Evolutionary conservation across 768 basidiomycete species (phyloP).

Genomic region (Psilocybe azurescens): DNA sequence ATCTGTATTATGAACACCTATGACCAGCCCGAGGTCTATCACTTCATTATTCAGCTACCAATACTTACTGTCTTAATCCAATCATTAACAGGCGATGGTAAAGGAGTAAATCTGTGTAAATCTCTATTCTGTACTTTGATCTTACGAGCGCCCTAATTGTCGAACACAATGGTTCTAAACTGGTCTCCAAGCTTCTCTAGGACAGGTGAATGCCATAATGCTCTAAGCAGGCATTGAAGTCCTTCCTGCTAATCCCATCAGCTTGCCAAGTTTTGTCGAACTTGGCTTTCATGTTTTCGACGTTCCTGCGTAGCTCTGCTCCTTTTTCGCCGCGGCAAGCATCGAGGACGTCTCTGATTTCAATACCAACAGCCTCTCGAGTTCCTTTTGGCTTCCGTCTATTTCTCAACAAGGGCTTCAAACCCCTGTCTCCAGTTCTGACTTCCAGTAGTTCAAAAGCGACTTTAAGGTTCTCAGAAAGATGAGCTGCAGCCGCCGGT

Average conservation of each 20-base stretch:
- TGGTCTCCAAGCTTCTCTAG: not conserved
- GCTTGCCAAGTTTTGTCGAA: slow-evolving; percentile 7
- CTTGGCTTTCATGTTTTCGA: not conserved
- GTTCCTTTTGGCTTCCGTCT: slow-evolving; percentile 13
- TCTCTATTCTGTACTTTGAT: too few relatives aligned
- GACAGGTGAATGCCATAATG: slow-evolving; percentile 2
- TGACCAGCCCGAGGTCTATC: too few relatives aligned
- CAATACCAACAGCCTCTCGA: slow-evolving; percentile 18
- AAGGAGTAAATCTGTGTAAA: too few relatives aligned
- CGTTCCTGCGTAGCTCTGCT: slow-evolving; percentile 1
- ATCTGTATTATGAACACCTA: not conserved
- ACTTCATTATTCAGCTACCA: too few relatives aligned
- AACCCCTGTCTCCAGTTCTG: slow-evolving; percentile 15
- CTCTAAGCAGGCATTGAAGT: slow-evolving; percentile 4
- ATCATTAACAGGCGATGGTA: too few relatives aligned
- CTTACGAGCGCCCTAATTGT: too few relatives aligned
- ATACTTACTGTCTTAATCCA: too few relatives aligned
- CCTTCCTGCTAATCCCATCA: slow-evolving; percentile 3
- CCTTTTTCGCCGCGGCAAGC: slow-evolving; percentile 6
- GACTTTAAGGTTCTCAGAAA: slow-evolving; percentile 10
- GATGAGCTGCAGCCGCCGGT: slow-evolving; percentile 12
- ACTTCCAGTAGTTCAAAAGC: slow-evolving; percentile 21
- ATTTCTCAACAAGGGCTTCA: slow-evolving; percentile 12
- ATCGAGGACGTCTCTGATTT: slow-evolving; percentile 14
- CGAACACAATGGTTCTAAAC: too few relatives aligned